Evolutionary conservation across 2,329 filamentous ascomycete genomes (phyloP).

Genomic region (Epicoccum nigrum): DNA sequence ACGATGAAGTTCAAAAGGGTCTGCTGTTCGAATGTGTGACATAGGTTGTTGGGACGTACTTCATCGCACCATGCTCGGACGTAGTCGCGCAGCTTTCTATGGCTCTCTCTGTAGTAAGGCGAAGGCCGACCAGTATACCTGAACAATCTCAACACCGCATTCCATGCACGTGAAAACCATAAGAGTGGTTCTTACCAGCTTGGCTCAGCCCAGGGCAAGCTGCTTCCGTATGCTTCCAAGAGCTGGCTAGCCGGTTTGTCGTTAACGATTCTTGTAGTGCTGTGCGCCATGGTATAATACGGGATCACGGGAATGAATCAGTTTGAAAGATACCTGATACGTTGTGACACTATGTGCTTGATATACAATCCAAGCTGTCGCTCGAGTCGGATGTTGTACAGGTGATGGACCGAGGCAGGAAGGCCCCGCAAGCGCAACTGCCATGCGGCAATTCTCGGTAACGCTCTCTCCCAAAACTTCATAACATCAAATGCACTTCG

Average conservation of each 20-base stretch:
- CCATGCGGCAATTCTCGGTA: slow-evolving; percentile 10
- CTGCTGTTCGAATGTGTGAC: background rate
- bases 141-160: background rate
- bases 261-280: slow-evolving; percentile 9
- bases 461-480: background rate
- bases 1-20: background rate
- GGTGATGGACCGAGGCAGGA: slow-evolving; percentile 9
- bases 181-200: slow-evolving; percentile 26
- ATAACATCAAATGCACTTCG: too few species aligned
- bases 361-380: background rate
- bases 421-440: slow-evolving; percentile 8
- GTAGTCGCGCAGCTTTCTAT: slow-evolving; percentile 34
- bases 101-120: slow-evolving; percentile 42
- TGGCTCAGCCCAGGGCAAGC: slow-evolving; percentile 40
- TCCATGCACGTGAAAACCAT: background rate
- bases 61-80: slow-evolving; percentile 41
- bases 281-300: slow-evolving; percentile 8
- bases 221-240: slow-evolving; percentile 32
- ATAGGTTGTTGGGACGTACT: slow-evolving; percentile 10
- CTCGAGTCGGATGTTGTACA: slow-evolving; percentile 6
- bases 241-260: slow-evolving; percentile 19
- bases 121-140: slow-evolving; percentile 43
- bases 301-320: background rate
- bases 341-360: background rate
- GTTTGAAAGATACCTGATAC: background rate